Conservation (phyloP, 306 rosid genomes). For the Lathyrus aphaca region DNA sequence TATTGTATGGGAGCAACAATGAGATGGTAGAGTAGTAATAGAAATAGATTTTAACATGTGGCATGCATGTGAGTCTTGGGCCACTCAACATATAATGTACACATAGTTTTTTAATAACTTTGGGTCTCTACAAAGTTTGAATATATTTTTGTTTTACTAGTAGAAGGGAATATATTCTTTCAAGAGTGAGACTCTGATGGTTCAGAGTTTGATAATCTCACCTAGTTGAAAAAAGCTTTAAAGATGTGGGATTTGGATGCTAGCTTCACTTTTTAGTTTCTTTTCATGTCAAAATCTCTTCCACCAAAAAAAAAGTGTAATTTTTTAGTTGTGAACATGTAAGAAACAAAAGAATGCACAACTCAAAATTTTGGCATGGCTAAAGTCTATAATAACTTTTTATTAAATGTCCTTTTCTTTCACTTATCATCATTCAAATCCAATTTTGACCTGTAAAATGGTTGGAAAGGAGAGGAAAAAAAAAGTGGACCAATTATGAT, state of each 20-base stretch:
- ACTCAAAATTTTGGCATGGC: slow-evolving; percentile 40
- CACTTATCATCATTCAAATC: slow-evolving; percentile 41
- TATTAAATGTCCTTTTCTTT: slow-evolving; percentile 42
- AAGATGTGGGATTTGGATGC: slow-evolving; percentile 49
- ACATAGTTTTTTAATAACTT: background rate
- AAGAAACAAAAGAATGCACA: background rate
- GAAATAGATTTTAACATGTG: slow-evolving; percentile 53
- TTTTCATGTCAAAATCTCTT: slow-evolving; percentile 50
- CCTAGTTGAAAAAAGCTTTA: slow-evolving; percentile 38
- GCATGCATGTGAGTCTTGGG: slow-evolving; percentile 55
- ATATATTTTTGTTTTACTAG: slow-evolving; percentile 41
- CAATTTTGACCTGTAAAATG: slow-evolving; percentile 50
- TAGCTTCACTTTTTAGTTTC: slow-evolving; percentile 54
- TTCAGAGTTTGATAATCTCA: slow-evolving; percentile 53
- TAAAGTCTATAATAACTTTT: slow-evolving; percentile 33
- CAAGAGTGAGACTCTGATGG: slow-evolving; percentile 47
- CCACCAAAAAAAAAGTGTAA: slow-evolving; percentile 30
- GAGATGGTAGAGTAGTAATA: slow-evolving; percentile 31
- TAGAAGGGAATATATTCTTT: slow-evolving; percentile 57
- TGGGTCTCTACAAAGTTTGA: slow-evolving; percentile 47
- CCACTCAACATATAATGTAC: slow-evolving; percentile 39
- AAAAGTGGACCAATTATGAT: slow-evolving; percentile 49
- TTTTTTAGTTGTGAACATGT: background rate
- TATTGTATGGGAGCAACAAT: slow-evolving; percentile 38
- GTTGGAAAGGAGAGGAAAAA: slow-evolving; percentile 36